Percentiles rank a stretch among this genome's conserved stretches.
Evolutionary conservation across 1,284 basidiomycete genomes (phyloP).

Genomic region (Gastroboletus turbinatus): DNA sequence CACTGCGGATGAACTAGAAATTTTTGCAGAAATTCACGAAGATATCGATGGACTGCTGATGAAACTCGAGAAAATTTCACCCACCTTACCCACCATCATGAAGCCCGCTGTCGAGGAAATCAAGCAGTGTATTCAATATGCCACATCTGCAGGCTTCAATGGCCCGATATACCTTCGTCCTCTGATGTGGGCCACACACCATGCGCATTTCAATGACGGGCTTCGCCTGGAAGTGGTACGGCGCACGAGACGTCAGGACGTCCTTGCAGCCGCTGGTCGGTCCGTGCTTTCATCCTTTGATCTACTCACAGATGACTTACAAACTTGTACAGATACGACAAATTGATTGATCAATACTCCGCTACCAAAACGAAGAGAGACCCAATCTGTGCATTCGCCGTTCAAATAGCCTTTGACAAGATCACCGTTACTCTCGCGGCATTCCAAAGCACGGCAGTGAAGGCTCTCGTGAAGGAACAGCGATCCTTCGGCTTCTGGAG

Average conservation of each 20-base stretch:
- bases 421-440: slow-evolving; percentile 71
- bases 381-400: slow-evolving; percentile 63
- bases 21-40: slow-evolving; percentile 61
- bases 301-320: not conserved
- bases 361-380: slow-evolving; percentile 55
- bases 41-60: slow-evolving; percentile 57
- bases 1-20: slow-evolving; percentile 68
- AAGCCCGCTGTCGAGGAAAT: slow-evolving; percentile 59
- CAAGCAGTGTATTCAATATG: slow-evolving; percentile 62
- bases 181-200: slow-evolving; percentile 65
- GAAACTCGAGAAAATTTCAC: slow-evolving; percentile 62
- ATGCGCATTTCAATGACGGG: slow-evolving; percentile 69
- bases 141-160: slow-evolving; percentile 60
- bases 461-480: slow-evolving; percentile 71
- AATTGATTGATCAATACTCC: slow-evolving; percentile 62
- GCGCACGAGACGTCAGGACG: slow-evolving; percentile 64
- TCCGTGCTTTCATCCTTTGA: slow-evolving; percentile 34
- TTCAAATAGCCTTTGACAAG: slow-evolving; percentile 81
- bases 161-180: slow-evolving; percentile 68
- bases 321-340: slow-evolving; percentile 61
- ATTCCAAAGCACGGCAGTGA: slow-evolving; percentile 70
- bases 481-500: slow-evolving; percentile 87
- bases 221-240: slow-evolving; percentile 75
- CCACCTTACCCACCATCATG: slow-evolving; percentile 48
- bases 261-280: slow-evolving; percentile 81